Conservation (phyloP, 805 yeast species). For the Myxozyma mucilagina region DNA sequence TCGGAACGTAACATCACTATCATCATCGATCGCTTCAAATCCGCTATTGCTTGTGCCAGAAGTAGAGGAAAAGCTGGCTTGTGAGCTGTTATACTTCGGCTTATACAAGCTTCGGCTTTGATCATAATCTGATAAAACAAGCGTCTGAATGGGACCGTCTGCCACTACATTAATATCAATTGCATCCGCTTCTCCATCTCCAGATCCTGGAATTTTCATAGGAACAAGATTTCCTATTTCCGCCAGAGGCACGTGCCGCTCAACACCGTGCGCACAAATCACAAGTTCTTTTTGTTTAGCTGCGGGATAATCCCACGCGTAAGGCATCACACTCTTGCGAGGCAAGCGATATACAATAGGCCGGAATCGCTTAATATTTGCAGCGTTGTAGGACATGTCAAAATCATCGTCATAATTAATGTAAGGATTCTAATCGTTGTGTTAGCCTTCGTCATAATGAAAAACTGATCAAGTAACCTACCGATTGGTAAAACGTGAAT, state of each 20-base stretch:
- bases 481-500: constrained; percentile 80
- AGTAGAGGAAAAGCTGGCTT: constrained; percentile 18
- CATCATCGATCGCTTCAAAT: constrained; percentile 45
- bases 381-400: constrained; percentile 49
- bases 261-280: constrained; percentile 68
- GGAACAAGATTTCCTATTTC: constrained; percentile 93
- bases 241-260: constrained; percentile 78
- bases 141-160: constrained; percentile 91
- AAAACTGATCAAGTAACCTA: not conserved
- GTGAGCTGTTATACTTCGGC: constrained; percentile 38
- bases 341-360: constrained; percentile 84
- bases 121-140: constrained; percentile 80
- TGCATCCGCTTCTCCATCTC: constrained; percentile 43
- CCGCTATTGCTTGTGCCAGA: constrained; percentile 27
- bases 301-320: constrained; percentile 96
- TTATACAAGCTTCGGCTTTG: constrained; percentile 76
- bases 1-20: constrained; percentile 54
- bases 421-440: constrained; percentile 22
- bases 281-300: constrained; percentile 80
- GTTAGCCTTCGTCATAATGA: not conserved
- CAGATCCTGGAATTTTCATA: constrained; percentile 62
- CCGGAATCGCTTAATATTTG: constrained; percentile 47
- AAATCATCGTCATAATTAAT: constrained; percentile 52
- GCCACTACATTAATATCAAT: constrained; percentile 90
- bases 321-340: constrained; percentile 92